These are phyloP conservation scores for Raffaelea arxii DNA, from an alignment of 2,329 filamentous ascomycete species.

Conservation along the genomic window DNA sequence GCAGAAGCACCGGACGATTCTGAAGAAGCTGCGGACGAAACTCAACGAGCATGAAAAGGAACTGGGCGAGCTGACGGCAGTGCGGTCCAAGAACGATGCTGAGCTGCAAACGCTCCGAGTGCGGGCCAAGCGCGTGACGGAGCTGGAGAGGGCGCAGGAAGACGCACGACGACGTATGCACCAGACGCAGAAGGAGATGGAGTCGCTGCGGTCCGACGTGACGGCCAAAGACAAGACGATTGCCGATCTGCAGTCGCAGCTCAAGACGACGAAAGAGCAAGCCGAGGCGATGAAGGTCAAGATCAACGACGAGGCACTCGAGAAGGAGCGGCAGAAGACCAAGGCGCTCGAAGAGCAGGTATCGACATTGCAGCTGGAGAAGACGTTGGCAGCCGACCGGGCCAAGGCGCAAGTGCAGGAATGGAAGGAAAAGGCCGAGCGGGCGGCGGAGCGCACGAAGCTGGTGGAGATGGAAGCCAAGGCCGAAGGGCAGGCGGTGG, in stretches of 20 bases:
- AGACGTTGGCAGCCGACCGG: constrained; percentile 58
- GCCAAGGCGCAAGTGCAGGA: constrained; percentile 61
- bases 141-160: constrained; percentile 45
- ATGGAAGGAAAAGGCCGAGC: constrained; percentile 61
- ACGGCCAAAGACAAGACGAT: constrained; percentile 56
- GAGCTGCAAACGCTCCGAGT: constrained; percentile 38
- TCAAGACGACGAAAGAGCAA: constrained; percentile 57
- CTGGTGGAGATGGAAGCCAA: constrained; percentile 68
- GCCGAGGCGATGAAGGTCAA: constrained; percentile 59
- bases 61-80: constrained; percentile 47
- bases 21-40: constrained; percentile 70
- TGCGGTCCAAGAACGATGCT: constrained; percentile 46
- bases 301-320: constrained; percentile 56
- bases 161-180: constrained; percentile 44
- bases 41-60: constrained; percentile 57
- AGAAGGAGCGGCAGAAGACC: constrained; percentile 47
- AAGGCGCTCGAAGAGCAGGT: constrained; percentile 47
- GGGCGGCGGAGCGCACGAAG: constrained; percentile 60
- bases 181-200: constrained; percentile 46
- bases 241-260: constrained; percentile 57
- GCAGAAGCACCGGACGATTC: constrained; percentile 69
- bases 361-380: constrained; percentile 65
- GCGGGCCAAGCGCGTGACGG: constrained; percentile 38
- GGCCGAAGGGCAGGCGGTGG: constrained; percentile 65
- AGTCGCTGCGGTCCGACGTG: constrained; percentile 47